phyloP scores from a whole-genome alignment of 176 grass and related monocot species.

The Triticum monococcum region DNA sequence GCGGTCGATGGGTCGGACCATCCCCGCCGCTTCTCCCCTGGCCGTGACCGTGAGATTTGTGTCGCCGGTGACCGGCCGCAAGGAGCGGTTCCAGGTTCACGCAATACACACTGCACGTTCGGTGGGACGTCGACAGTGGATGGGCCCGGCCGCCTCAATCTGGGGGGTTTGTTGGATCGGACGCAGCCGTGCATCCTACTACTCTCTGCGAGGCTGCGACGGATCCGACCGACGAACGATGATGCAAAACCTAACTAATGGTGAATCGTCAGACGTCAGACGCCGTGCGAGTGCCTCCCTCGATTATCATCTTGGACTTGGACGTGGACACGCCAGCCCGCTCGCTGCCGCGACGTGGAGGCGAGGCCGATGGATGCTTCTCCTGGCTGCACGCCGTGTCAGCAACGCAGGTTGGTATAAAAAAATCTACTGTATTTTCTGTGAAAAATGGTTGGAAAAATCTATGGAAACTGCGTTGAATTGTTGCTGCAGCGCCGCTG shows the following conservation, averaged over 20 bases:
- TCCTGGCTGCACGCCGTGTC: slow-evolving; percentile 9
- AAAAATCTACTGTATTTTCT: not conserved
- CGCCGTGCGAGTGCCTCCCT: not conserved
- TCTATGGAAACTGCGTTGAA: not conserved
- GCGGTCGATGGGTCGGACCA: too few relatives aligned
- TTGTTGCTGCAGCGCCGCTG: not conserved
- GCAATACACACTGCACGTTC: too few relatives aligned
- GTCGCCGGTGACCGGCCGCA: too few relatives aligned
- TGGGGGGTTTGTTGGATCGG: too few relatives aligned
- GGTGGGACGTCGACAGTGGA: too few relatives aligned
- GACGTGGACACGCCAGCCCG: not conserved
- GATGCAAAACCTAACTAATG: too few relatives aligned
- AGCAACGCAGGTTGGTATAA: not conserved
- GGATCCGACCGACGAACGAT: too few relatives aligned
- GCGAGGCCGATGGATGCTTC: not conserved
- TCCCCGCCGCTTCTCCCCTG: too few relatives aligned
- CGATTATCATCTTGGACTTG: not conserved
- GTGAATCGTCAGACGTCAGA: not conserved
- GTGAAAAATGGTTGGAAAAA: not conserved
- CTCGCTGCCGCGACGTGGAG: not conserved
- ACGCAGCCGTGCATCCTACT: too few relatives aligned
- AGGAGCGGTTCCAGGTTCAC: too few relatives aligned
- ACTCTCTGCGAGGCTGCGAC: not conserved
- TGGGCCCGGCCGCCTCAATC: too few relatives aligned
- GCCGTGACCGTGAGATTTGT: too few relatives aligned